Conservation (phyloP, 257 asterid genomes). For the Agastache rugosa region DNA sequence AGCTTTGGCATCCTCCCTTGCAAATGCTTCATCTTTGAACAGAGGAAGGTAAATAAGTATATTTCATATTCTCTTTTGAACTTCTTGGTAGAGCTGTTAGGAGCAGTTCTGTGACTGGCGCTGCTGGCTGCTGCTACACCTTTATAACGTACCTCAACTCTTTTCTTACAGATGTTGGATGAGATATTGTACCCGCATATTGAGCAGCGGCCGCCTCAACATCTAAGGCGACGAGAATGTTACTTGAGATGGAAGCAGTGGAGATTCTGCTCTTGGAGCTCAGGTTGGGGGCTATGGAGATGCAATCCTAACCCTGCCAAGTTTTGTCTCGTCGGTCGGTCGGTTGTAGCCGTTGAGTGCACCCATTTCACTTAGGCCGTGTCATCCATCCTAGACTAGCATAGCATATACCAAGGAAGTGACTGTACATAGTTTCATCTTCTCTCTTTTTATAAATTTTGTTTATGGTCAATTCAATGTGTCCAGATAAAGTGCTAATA, state of each 20-base stretch:
- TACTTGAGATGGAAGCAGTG: conserved; percentile 61
- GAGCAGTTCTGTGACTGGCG: neutral
- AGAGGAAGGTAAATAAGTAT: conserved; percentile 71
- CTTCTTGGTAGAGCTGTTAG: neutral
- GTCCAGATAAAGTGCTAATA: neutral
- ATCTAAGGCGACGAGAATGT: conserved; percentile 70
- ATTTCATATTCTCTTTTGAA: neutral
- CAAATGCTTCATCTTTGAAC: conserved; percentile 77
- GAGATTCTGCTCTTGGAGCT: conserved; percentile 46
- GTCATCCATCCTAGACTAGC: neutral
- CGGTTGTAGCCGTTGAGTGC: neutral
- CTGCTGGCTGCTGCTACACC: neutral
- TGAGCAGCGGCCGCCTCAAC: conserved; percentile 73
- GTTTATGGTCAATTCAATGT: neutral
- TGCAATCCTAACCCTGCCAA: neutral
- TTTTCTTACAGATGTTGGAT: conserved; percentile 60
- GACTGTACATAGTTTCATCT: too few relatives aligned
- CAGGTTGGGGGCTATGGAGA: conserved; percentile 32
- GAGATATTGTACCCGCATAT: conserved; percentile 64
- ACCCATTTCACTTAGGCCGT: neutral
- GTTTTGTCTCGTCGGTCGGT: neutral
- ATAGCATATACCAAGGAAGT: too few relatives aligned
- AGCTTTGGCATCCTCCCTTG: conserved; percentile 80
- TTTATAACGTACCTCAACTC: neutral
- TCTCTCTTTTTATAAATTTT: too few relatives aligned